Evolutionary conservation across 2,329 filamentous ascomycete genomes (phyloP), one percentile per base, ranked within the genome.

Genomic region (Blumeria graminis): DNA sequence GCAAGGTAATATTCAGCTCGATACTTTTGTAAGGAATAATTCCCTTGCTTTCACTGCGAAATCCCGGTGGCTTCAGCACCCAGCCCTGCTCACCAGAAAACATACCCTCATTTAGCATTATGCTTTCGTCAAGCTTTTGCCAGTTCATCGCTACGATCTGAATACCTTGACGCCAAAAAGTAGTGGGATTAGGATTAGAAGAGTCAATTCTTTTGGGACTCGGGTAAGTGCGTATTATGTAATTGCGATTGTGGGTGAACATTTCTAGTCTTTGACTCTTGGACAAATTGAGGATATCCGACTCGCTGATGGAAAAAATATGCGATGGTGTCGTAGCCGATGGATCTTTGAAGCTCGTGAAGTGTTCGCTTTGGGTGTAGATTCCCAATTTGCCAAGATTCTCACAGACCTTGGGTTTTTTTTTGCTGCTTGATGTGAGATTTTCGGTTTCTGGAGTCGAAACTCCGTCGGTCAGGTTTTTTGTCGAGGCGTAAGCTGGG

Each of bases 41-140:
- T 52, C 62, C 63, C 33, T 58, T 57, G 11, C 56, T 22, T 35
- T 65, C 63, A 32, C 71, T 73, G 58, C 80, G 81, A 67, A 88
- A 92, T 14, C 82, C 82, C 35, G 74, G 67, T 0, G 89, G 88
- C 69, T 95, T 95, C 59, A 92, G 73, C 1, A 89, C 79, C 85
- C 86, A 95, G 43, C 90, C 89, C 45, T 77, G 72, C 55, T 85
- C 83, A 9, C 80, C 84, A 1, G 80, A 76, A 68, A 94, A 94
- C 86, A 94, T 92, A 62, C 80, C 89, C 65, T 92, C 82, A 65
- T 95, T 95, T 13, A 94, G 76, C 90, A 95, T 95, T 82, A 93
- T 93, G 35, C 86, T 88, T 62, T 86, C 83, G 64, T 95, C 88
- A 68, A 84, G 81, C 59, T 81, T 82, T 68, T 96, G 89, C 86